Evolutionary conservation across 2,329 filamentous ascomycete species (phyloP).

Genomic region (Trichoderma afroharzianum): DNA sequence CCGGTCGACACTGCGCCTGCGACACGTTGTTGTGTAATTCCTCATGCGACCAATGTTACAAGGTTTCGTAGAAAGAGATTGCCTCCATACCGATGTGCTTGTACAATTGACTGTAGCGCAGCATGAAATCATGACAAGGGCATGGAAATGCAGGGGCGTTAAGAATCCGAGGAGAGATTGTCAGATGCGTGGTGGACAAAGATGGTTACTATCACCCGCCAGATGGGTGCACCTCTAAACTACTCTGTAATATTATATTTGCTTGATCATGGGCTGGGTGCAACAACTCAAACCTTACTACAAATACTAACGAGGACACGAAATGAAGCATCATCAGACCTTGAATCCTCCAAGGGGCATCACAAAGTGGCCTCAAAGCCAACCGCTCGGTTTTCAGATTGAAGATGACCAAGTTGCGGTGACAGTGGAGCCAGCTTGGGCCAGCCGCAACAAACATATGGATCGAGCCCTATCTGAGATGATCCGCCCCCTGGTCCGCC

Average conservation of each 20-base stretch:
- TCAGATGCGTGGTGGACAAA: not conserved
- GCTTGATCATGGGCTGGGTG: not conserved
- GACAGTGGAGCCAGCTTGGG: not conserved
- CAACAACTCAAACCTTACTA: not conserved
- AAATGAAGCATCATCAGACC: not conserved
- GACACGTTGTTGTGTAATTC: not conserved
- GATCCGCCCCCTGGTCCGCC: not conserved
- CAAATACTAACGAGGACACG: not conserved
- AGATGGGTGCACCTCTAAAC: not conserved
- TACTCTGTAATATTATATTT: not conserved
- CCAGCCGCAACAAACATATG: not conserved
- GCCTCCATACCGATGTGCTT: not conserved
- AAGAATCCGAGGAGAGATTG: not conserved
- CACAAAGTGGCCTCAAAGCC: not conserved
- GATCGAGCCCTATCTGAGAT: not conserved
- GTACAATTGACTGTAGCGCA: not conserved
- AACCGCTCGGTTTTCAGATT: not conserved
- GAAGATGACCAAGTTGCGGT: not conserved
- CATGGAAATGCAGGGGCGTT: not conserved
- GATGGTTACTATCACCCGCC: not conserved
- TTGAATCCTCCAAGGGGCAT: not conserved
- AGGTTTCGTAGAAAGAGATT: not conserved
- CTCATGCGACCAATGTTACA: not conserved
- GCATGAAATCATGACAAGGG: not conserved
- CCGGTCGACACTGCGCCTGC: not conserved